A percentile compares a stretch with the other conserved stretches of the same genome.
Conservation (phyloP, 2,329 filamentous ascomycete genomes). For the Exophiala oligosperma region DNA sequence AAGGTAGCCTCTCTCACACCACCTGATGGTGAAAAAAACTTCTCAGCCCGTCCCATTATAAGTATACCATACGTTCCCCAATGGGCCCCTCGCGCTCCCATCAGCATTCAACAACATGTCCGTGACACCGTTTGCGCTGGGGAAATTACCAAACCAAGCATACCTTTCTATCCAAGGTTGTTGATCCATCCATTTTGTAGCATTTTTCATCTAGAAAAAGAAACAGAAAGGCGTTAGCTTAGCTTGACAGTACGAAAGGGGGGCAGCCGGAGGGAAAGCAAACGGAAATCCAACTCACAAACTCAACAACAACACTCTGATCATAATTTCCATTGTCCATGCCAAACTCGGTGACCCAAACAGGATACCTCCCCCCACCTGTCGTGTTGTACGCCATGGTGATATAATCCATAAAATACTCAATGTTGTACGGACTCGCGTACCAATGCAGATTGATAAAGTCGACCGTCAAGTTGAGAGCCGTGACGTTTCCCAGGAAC, state of each 20-base stretch:
- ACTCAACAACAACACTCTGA: conserved; percentile 38
- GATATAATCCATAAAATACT: conserved; percentile 41
- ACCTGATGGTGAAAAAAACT: no score
- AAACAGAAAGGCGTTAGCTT: no score
- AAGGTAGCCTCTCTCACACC: neutral
- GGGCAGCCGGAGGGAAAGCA: no score
- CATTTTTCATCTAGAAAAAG: conserved; percentile 31
- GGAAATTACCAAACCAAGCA: conserved; percentile 39
- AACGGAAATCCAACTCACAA: conserved; percentile 19
- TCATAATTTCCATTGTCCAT: conserved; percentile 36
- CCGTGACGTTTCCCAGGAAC: conserved; percentile 41
- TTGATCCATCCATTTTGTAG: conserved; percentile 40
- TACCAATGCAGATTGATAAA: conserved; percentile 49
- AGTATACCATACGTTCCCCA: conserved; percentile 17
- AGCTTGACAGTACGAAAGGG: no score
- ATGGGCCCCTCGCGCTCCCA: conserved; percentile 9
- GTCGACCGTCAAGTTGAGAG: conserved; percentile 35
- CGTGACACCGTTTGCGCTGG: conserved; percentile 17
- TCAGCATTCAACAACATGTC: conserved; percentile 30
- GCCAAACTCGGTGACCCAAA: conserved; percentile 52
- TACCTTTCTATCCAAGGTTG: conserved; percentile 41
- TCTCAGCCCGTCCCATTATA: neutral
- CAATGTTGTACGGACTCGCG: conserved; percentile 35
- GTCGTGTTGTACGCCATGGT: conserved; percentile 35
- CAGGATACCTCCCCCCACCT: conserved; percentile 32